Evolutionary conservation across 2,329 filamentous ascomycete species (phyloP).

Genomic region (Paraphaeosphaeria sporulosa): DNA sequence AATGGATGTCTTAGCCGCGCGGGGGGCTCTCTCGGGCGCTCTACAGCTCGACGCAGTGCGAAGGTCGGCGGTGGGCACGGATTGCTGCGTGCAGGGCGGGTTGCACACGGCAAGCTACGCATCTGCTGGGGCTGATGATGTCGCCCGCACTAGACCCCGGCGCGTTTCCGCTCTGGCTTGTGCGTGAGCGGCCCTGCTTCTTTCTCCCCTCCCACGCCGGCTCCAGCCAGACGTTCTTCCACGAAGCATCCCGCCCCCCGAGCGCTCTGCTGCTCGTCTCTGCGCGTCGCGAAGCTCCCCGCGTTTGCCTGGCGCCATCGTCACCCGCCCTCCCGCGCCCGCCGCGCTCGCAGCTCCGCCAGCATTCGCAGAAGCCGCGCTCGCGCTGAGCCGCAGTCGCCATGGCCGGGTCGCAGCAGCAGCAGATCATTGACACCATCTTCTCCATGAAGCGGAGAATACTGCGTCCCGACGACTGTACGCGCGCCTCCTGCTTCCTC

Average conservation of each 20-base stretch:
- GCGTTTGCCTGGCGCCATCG: background rate
- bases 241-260: background rate
- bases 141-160: conserved; percentile 3
- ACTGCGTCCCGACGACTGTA: conserved; percentile 46
- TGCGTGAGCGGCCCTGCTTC: background rate
- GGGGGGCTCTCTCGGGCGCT: background rate
- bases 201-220: background rate
- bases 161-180: background rate
- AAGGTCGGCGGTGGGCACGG: background rate
- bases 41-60: background rate
- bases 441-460: conserved; percentile 50
- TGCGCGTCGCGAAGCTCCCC: background rate
- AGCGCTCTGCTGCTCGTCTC: background rate
- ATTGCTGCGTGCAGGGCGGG: background rate
- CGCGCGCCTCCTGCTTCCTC: conserved; percentile 12
- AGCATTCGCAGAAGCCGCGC: conserved; percentile 23
- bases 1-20: background rate
- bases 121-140: background rate
- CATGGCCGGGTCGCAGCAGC: conserved; percentile 50
- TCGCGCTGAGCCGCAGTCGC: conserved; percentile 26
- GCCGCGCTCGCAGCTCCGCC: conserved; percentile 6
- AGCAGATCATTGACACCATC: conserved; percentile 50
- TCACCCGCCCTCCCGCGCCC: background rate
- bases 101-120: background rate
- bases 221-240: background rate